These are phyloP conservation scores for Paecilomyces sp. DNA, from an alignment of 2,329 filamentous ascomycete genomes.

Conservation along the genomic window DNA sequence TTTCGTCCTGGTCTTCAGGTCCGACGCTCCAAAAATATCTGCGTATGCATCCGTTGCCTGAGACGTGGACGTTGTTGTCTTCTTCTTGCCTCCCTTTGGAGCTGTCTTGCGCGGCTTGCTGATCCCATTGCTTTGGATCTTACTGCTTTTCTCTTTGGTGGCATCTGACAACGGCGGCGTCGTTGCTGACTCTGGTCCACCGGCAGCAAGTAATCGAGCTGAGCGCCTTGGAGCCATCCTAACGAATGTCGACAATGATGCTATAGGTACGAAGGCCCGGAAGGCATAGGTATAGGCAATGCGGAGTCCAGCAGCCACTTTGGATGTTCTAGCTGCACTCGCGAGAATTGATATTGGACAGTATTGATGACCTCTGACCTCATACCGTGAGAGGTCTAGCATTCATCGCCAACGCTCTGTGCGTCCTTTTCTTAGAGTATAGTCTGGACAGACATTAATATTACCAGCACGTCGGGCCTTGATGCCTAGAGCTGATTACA, in stretches of 20 bases:
- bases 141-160: constrained; percentile 13
- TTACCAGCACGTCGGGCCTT: not conserved
- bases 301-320: not conserved
- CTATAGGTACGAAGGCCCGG: not conserved
- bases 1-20: constrained; percentile 25
- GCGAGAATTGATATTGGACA: not conserved
- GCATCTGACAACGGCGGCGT: constrained; percentile 13
- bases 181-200: constrained; percentile 10
- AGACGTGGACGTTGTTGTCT: constrained; percentile 1
- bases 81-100: constrained; percentile 3
- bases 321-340: not conserved
- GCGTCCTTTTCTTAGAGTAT: not conserved
- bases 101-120: constrained; percentile 20
- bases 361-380: not conserved
- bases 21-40: constrained; percentile 8
- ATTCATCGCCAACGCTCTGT: not conserved
- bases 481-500: not conserved
- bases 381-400: not conserved
- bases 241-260: constrained; percentile 2
- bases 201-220: constrained; percentile 35
- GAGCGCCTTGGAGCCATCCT: constrained; percentile 49
- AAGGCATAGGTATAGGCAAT: not conserved
- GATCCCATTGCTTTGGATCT: constrained; percentile 18
- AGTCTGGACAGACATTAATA: not conserved
- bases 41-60: not conserved